Percentiles rank a stretch among this genome's conserved stretches.
These are phyloP conservation scores for Candida koratica DNA, from an alignment of 805 yeast species.

Conservation along the genomic window DNA sequence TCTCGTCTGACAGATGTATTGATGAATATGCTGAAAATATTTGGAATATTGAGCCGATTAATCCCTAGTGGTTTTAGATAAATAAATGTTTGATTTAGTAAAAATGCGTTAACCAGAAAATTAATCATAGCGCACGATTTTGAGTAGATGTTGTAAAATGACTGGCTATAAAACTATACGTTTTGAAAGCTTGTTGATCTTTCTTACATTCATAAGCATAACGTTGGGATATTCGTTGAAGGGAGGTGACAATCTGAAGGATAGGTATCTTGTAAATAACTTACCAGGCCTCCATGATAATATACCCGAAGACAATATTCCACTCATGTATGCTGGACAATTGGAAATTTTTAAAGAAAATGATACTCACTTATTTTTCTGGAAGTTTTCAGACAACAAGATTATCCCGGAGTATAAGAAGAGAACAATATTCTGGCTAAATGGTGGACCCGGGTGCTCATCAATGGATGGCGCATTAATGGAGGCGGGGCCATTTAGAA, in stretches of 20 bases:
- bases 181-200: neutral
- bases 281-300: slow-evolving; percentile 38
- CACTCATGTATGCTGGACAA: slow-evolving; percentile 64
- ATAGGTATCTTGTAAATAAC: slow-evolving; percentile 22
- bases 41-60: slow-evolving; percentile 82
- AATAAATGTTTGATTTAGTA: no score
- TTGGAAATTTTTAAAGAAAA: slow-evolving; percentile 51
- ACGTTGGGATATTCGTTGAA: neutral
- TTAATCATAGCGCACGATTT: no score
- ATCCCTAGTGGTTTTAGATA: slow-evolving; percentile 1
- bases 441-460: slow-evolving; percentile 98
- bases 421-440: slow-evolving; percentile 77
- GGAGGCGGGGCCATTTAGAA: slow-evolving; percentile 87
- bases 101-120: slow-evolving; percentile 3
- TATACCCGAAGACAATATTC: slow-evolving; percentile 32
- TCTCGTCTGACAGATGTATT: slow-evolving; percentile 85
- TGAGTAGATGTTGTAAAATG: no score
- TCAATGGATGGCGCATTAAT: slow-evolving; percentile 95
- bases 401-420: slow-evolving; percentile 30
- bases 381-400: slow-evolving; percentile 54
- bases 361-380: slow-evolving; percentile 65
- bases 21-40: slow-evolving; percentile 88
- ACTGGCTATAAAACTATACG: no score
- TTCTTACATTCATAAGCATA: neutral
- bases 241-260: slow-evolving; percentile 1